phyloP scores from a whole-genome alignment of 306 rosid genomes.

The Quercus rubra region DNA sequence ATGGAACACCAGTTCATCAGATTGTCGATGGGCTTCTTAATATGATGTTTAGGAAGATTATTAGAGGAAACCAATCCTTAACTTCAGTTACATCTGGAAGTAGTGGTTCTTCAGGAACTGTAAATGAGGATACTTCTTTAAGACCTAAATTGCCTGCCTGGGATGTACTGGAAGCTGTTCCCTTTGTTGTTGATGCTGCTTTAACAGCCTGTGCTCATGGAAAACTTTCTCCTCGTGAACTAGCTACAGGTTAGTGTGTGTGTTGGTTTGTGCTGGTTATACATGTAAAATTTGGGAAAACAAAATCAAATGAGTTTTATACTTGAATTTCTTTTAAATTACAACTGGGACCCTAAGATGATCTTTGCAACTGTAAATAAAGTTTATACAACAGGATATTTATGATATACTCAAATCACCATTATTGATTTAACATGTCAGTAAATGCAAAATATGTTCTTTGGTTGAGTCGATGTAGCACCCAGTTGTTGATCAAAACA shows the following conservation, averaged over 20 bases:
- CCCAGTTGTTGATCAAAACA: neutral
- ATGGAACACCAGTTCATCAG: conserved; percentile 93
- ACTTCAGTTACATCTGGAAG: conserved; percentile 74
- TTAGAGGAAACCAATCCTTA: conserved; percentile 60
- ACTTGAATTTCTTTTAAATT: neutral
- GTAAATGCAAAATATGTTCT: neutral
- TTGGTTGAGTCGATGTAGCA: neutral
- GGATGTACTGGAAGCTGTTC: conserved; percentile 95
- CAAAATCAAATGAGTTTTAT: neutral
- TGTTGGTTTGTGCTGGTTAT: conserved; percentile 2
- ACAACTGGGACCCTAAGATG: neutral
- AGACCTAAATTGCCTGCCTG: conserved; percentile 96
- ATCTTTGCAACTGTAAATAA: neutral
- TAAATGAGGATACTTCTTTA: conserved; percentile 54
- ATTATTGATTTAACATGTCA: neutral
- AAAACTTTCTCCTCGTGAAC: conserved; percentile 88
- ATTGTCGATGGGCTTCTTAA: conserved; percentile 89
- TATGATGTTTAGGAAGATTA: conserved; percentile 81
- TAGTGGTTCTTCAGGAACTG: conserved; percentile 89
- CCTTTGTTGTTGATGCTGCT: conserved; percentile 97
- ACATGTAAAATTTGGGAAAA: neutral
- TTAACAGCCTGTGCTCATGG: conserved; percentile 97
- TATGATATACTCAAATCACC: neutral
- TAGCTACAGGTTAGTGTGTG: conserved; percentile 75
- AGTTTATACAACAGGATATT: neutral